Evolutionary conservation across 1,284 basidiomycete species (phyloP).

Genomic region (Ustilago sp.): DNA sequence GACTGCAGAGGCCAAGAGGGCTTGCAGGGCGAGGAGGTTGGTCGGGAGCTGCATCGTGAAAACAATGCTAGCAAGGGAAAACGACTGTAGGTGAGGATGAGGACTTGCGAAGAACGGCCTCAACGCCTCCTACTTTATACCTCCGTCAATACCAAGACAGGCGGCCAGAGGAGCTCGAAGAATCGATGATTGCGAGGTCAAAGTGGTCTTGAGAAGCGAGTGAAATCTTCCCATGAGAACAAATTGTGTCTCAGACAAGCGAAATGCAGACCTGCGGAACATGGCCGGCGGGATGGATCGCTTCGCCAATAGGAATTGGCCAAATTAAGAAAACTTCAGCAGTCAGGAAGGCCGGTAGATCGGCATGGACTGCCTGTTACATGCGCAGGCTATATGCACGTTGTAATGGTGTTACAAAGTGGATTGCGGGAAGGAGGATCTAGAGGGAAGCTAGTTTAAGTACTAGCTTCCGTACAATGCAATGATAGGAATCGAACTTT

Average conservation of each 20-base stretch:
- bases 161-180: too few relatives aligned
- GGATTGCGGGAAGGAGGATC: too few relatives aligned
- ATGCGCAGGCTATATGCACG: too few relatives aligned
- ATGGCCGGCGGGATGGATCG: neutral
- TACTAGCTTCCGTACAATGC: too few relatives aligned
- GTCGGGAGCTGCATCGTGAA: constrained; percentile 22
- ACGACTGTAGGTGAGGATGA: neutral
- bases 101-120: neutral
- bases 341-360: neutral
- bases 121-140: too few relatives aligned
- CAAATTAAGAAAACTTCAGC: neutral
- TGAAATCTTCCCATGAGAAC: constrained; percentile 1
- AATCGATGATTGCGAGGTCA: neutral
- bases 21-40: constrained; percentile 24
- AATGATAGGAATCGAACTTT: too few relatives aligned
- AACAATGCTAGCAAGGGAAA: neutral
- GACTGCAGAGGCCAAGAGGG: constrained; percentile 25
- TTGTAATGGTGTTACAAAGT: too few relatives aligned
- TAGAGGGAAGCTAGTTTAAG: too few relatives aligned
- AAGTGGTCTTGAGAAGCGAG: neutral
- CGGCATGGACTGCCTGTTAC: neutral
- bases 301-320: neutral
- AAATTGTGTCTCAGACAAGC: neutral
- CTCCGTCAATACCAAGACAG: too few relatives aligned
- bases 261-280: neutral